These are phyloP conservation scores for Ophiostoma sp. DNA, from an alignment of 2,329 filamentous ascomycete species.

Conservation along the genomic window DNA sequence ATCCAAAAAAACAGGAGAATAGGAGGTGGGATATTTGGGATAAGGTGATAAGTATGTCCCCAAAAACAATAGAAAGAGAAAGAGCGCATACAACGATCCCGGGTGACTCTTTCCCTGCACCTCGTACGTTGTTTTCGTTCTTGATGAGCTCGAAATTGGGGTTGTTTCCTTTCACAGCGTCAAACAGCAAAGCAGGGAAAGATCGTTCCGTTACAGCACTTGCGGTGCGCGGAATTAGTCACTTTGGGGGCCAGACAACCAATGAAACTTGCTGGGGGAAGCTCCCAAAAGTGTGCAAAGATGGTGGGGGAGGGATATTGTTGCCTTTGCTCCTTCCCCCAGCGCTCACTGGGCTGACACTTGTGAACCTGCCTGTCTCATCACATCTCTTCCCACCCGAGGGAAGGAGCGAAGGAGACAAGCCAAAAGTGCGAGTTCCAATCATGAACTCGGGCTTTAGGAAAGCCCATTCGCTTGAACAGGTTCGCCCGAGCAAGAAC, in stretches of 20 bases:
- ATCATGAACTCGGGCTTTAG: not conserved
- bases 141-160: not conserved
- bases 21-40: not conserved
- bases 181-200: not conserved
- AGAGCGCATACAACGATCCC: not conserved
- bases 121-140: not conserved
- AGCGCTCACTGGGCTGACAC: not conserved
- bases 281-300: not conserved
- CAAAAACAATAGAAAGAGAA: not conserved
- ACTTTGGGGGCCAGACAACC: not conserved
- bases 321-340: not conserved
- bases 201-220: not conserved
- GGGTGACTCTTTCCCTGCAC: not conserved
- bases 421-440: too few relatives aligned
- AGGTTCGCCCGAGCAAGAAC: not conserved
- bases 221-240: not conserved
- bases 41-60: not conserved
- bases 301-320: conserved; percentile 16
- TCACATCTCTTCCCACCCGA: not conserved
- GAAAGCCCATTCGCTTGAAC: not conserved
- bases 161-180: not conserved
- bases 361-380: not conserved
- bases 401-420: not conserved
- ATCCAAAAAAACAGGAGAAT: not conserved
- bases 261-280: not conserved